Conservation (phyloP, 352 stramenopile genomes). For the Phytopythium sindhum region DNA sequence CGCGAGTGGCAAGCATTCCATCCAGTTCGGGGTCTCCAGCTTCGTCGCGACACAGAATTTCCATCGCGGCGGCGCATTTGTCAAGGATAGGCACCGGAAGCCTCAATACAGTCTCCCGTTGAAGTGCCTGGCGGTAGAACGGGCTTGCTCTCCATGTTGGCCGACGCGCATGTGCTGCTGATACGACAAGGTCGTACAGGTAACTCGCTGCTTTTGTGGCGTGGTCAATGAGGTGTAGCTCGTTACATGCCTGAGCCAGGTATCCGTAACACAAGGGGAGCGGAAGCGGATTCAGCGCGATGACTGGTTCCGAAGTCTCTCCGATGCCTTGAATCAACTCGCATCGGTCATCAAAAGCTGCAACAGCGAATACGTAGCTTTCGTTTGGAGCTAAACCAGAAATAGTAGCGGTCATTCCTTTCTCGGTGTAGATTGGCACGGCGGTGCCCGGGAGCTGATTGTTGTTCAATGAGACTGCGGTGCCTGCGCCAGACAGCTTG, state of each 20-base stretch:
- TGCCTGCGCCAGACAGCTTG: slow-evolving; percentile 65
- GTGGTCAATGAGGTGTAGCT: slow-evolving; percentile 21
- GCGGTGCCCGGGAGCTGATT: slow-evolving; percentile 59
- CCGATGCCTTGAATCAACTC: slow-evolving; percentile 70
- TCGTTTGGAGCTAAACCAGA: slow-evolving; percentile 60
- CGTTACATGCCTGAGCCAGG: slow-evolving; percentile 49
- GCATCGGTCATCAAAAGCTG: slow-evolving; percentile 62
- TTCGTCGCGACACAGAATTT: slow-evolving; percentile 56
- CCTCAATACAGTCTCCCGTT: slow-evolving; percentile 34
- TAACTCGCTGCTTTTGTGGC: slow-evolving; percentile 37
- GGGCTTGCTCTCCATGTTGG: slow-evolving; percentile 50
- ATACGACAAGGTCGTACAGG: slow-evolving; percentile 51
- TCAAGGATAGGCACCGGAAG: slow-evolving; percentile 53
- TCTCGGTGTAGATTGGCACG: slow-evolving; percentile 30
- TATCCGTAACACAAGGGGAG: slow-evolving; percentile 69
- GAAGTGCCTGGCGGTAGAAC: slow-evolving; percentile 63
- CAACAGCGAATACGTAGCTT: slow-evolving; percentile 81
- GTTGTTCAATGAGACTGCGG: slow-evolving; percentile 76
- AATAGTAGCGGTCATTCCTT: slow-evolving; percentile 30
- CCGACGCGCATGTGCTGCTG: slow-evolving; percentile 18
- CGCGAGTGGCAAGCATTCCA: slow-evolving; percentile 25
- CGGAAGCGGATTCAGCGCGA: slow-evolving; percentile 64
- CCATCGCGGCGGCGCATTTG: slow-evolving; percentile 41
- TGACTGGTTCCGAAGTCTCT: slow-evolving; percentile 51
- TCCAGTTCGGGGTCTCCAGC: slow-evolving; percentile 38